Base-by-base conservation (phyloP, 2,329 filamentous ascomycete genomes). In the Macrophomina pseudophaseolina region DNA sequence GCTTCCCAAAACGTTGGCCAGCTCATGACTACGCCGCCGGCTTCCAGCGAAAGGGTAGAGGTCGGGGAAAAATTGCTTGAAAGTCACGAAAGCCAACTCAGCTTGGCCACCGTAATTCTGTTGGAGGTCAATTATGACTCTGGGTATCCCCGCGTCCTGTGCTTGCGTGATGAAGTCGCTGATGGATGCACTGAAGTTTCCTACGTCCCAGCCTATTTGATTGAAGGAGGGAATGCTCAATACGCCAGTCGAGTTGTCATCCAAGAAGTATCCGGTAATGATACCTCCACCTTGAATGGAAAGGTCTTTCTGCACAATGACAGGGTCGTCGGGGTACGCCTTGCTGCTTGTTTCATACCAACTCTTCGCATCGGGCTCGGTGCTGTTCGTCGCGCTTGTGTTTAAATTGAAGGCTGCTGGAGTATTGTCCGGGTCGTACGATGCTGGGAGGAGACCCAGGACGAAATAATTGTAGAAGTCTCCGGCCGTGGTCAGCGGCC, bases 51-150 rank as follows among this genome's bases (percentile, higher is more conserved):
- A 73, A 68, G 65, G 74, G 72, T 6, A 71, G 65, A 35, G 72
- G 11, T 42, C 70, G 4, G 48, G 73, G 33, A 71, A 72, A 38
- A 68, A 69, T 59, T 75, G 70, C 5, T 69, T 48, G 60, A 74
- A 75, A 51, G 28, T 68, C 56, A 54, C 71, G 65, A 35, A 68
- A 6, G 72, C 76, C 66, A 48, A 73, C 58, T 49, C 70, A 1
- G 68, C 71, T 8, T 79, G 68, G 30, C 71, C 68, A 35, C 67
- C 68, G 67, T 79, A 76, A 63, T 69, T 62, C 30, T 69, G 18
- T 8, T 64, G 28, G 18, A 91, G 71, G 69, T 91, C 89, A 67
- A 91, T 84, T 16, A 91, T 78, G 0, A 91, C 76, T 69, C 84
- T 88, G 46, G 79, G 83, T 38, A 73, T 87, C 87, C 2, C 81